These are phyloP conservation scores for Epicoccum nigrum DNA, from an alignment of 2,329 filamentous ascomycete genomes.

Conservation along the genomic window DNA sequence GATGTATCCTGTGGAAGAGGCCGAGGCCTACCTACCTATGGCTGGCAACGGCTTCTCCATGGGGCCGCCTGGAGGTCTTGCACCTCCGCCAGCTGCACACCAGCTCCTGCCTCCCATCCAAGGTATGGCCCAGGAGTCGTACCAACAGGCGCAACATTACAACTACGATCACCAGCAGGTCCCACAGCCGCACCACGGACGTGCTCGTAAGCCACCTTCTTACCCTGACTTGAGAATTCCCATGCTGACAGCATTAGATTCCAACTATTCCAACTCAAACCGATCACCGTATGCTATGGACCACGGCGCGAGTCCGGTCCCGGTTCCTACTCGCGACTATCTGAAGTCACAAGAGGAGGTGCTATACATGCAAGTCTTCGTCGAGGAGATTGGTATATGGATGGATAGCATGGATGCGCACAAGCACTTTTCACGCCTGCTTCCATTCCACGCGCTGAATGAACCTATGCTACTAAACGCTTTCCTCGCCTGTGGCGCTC, in stretches of 20 bases:
- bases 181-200: conserved; percentile 37
- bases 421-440: conserved; percentile 82
- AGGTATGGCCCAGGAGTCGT: conserved; percentile 55
- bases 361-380: conserved; percentile 89
- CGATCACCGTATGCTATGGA: conserved; percentile 34
- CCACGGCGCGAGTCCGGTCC: conserved; percentile 30
- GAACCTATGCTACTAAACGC: conserved; percentile 91
- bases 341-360: conserved; percentile 79
- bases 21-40: conserved; percentile 26
- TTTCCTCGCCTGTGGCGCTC: conserved; percentile 84
- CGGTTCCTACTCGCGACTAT: conserved; percentile 60
- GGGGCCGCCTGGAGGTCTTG: conserved; percentile 30
- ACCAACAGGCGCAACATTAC: conserved; percentile 52
- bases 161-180: conserved; percentile 47
- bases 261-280: conserved; percentile 35
- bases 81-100: conserved; percentile 46
- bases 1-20: conserved; percentile 67
- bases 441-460: conserved; percentile 82
- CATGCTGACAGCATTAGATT: conserved; percentile 25
- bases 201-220: conserved; percentile 26
- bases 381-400: conserved; percentile 88
- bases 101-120: conserved; percentile 60
- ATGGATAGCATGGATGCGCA: conserved; percentile 89
- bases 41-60: conserved; percentile 39
- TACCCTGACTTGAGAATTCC: not conserved